These are phyloP conservation scores for Cystobasidium pallidum DNA, from an alignment of 1,284 basidiomycete genomes.

Conservation along the genomic window DNA sequence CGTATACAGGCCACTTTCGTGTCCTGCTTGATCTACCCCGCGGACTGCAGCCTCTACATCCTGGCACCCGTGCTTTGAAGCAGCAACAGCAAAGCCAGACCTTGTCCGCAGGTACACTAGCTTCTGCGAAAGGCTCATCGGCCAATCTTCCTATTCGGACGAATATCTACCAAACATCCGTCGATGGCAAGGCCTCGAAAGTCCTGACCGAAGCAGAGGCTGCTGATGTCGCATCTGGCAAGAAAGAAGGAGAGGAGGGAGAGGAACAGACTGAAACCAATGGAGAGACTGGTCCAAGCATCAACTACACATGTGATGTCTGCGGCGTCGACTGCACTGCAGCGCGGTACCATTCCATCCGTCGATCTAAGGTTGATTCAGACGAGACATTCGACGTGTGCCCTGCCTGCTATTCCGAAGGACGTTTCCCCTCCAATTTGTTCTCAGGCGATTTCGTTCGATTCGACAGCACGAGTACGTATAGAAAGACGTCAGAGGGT, in stretches of 20 bases:
- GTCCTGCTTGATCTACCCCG: slow-evolving; percentile 96
- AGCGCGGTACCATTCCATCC: slow-evolving; percentile 88
- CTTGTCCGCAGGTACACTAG: slow-evolving; percentile 23
- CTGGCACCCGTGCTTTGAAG: slow-evolving; percentile 69
- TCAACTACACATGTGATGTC: slow-evolving; percentile 82
- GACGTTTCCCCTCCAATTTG: slow-evolving; percentile 93
- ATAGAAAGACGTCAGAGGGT: slow-evolving; percentile 55
- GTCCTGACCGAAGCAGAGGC: slow-evolving; percentile 70
- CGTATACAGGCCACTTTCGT: slow-evolving; percentile 98
- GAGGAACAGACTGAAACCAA: slow-evolving; percentile 63
- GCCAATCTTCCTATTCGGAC: slow-evolving; percentile 74
- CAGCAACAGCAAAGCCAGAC: slow-evolving; percentile 29
- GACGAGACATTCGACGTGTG: slow-evolving; percentile 88
- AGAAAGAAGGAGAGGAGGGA: slow-evolving; percentile 45
- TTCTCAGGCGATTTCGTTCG: slow-evolving; percentile 98
- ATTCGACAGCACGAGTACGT: slow-evolving; percentile 61
- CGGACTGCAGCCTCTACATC: slow-evolving; percentile 91
- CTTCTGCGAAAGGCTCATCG: slow-evolving; percentile 58
- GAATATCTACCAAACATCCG: slow-evolving; percentile 83
- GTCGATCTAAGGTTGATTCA: slow-evolving; percentile 55
- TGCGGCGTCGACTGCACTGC: slow-evolving; percentile 91
- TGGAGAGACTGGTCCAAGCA: slow-evolving; percentile 57
- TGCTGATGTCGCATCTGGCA: slow-evolving; percentile 56
- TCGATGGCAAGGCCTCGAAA: slow-evolving; percentile 69
- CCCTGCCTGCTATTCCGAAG: slow-evolving; percentile 88